Base-by-base conservation (phyloP, 129 eudicot genomes). In the Centrapalus pauciflorus region DNA sequence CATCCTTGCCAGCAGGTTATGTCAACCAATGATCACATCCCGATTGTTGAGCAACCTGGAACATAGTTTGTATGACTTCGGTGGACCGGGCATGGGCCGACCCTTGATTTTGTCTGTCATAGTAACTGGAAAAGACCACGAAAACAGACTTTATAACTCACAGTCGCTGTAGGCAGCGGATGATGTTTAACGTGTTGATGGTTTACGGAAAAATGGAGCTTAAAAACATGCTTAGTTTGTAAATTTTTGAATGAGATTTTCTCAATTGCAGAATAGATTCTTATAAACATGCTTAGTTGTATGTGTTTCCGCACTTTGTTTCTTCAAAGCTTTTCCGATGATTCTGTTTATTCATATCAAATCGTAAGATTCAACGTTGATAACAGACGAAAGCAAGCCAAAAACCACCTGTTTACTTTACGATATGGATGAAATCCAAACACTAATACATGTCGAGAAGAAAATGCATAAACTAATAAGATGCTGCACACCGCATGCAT, bases 1-100 rank as follows among this genome's bases (percentile, higher is more conserved):
- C 79, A 52, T 40, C 62, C 72, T 33, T 65, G 19, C 7, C 83
- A 66, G 26, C 69, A 75, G 34, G 25, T 26, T 38, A 9, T 35
- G 13, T 35, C 52, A 48, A 33, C 52, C 27, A 25, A 32, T 74
- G 78, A 58, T 54, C 59, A 26, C 43, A 69, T 38, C 32, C 67
- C 46, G 12, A 41, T n/a, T n/a, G 0, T 46, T 19, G 40, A 23
- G 14, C 51, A 25, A 72, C 54, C 30, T 40, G 50, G 52, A 72
- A n/a, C 20, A 72, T 72, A 62, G 56, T 14, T 35, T 66, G 54
- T 16, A 23, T 45, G 50, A 24, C 11, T 13, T 48, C 19, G 25
- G 12, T 48, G 54, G 54, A 48, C 11, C 3, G 28, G 68, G 14
- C 7, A 38, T 27, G 26, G 64, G 67, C 32, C 29, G 19, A 33